Evolutionary conservation across 2,329 filamentous ascomycete species (phyloP).

Genomic region (Xylaria arbuscula): DNA sequence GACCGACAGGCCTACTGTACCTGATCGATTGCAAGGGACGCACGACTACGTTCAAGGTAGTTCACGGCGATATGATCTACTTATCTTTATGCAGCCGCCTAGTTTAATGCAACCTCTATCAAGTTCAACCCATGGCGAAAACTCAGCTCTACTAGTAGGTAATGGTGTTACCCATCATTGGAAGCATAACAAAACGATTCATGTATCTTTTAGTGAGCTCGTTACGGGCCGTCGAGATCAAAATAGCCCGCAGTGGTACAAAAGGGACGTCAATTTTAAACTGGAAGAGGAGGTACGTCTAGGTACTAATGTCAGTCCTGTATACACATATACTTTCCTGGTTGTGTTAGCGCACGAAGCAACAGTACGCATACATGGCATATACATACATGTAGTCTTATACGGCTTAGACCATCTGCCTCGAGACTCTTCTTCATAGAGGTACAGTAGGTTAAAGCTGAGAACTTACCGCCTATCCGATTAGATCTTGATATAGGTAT

Average conservation of each 20-base stretch:
- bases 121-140: neutral
- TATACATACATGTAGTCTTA: no score
- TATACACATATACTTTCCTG: neutral
- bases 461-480: neutral
- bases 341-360: neutral
- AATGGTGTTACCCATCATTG: neutral
- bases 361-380: neutral
- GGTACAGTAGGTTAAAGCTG: neutral
- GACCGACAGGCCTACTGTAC: neutral
- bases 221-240: slow-evolving; percentile 2
- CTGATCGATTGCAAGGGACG: neutral
- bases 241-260: slow-evolving; percentile 3
- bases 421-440: no score
- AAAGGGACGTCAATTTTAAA: neutral
- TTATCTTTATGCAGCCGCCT: no score
- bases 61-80: neutral
- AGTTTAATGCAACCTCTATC: neutral
- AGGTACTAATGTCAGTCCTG: no score
- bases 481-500: neutral
- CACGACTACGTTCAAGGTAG: neutral
- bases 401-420: no score
- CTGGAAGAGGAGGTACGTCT: no score
- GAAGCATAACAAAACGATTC: neutral
- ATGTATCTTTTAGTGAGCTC: neutral
- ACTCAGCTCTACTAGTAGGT: neutral